Evolutionary conservation across 345 rosid genomes (phyloP), one percentile per base, ranked within the genome.

Genomic region (Citrus medica): DNA sequence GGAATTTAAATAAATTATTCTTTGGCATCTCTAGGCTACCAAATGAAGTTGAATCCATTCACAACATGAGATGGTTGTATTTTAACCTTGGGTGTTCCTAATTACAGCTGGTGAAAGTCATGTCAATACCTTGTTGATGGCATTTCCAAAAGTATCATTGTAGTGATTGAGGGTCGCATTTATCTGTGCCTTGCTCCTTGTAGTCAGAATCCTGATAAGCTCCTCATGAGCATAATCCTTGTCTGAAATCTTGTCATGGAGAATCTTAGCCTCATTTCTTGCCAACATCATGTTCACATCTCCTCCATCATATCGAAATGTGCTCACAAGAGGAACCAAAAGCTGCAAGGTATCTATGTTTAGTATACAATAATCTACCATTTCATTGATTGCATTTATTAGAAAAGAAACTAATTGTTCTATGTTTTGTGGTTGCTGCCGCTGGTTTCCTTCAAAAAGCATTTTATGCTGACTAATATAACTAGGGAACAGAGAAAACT

Each of bases 121-220:
- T 33, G 70, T 46, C 6, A 64, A 30, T 78, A 95, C 98, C 98
- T 92, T 95, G 89, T 84, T 89, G 70, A 93, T 86, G 72, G 97
- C 85, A 79, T 83, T 86, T 19, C 98, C 98, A 73, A 79, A 90
- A 12, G 83, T 78, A 80, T 90, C 81, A 77, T 93, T 93, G 86
- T 88, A 95, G 84, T 89, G 92, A 83, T 93, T 94, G 61, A 93
- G 87, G 1, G 97, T 89, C 27, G 97, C 98, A 25, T 78, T 84
- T 14, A 93, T 84, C 82, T 94, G 97, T 59, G 95, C 88, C 83
- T 90, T 95, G 72, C 98, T 93, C 73, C 98, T 92, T 82, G 98
- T 92, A 17, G 92, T 78, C 79, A 95, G 75, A 81, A 95, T 93
- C 84, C 98, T 84, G 80, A 90, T 90, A 82, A 95, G 76, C 74